Conservation (phyloP, 768 basidiomycete genomes). For the Pilatotrama ljubarskyi region DNA sequence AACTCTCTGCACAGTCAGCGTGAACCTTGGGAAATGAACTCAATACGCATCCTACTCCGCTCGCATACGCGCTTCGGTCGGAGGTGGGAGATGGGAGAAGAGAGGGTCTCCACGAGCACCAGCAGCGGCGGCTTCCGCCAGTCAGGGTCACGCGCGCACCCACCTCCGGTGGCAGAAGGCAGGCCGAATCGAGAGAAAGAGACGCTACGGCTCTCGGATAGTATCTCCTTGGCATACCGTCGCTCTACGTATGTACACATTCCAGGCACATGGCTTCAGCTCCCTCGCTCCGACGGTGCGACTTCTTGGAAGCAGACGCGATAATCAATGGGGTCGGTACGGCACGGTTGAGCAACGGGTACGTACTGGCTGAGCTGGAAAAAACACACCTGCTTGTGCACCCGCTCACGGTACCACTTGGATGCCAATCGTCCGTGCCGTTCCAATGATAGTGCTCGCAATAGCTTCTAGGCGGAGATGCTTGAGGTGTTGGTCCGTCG, state of each 20-base stretch:
- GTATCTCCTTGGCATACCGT: conserved; percentile 19
- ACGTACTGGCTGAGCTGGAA: conserved; percentile 15
- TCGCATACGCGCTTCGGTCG: conserved; percentile 12
- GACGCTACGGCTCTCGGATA: conserved; percentile 20
- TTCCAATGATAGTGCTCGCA: conserved; percentile 84
- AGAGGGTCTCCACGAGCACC: not conserved
- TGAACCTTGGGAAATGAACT: conserved; percentile 24
- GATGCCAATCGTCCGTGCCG: conserved; percentile 85
- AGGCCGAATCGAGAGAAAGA: conserved; percentile 7
- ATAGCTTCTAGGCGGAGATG: conserved; percentile 86
- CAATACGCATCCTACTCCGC: conserved; percentile 8
- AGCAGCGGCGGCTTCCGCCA: conserved; percentile 1
- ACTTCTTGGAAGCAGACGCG: conserved; percentile 16
- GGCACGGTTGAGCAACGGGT: conserved; percentile 15
- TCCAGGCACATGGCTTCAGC: conserved; percentile 19
- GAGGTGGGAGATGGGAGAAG: not conserved
- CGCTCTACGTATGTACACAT: conserved; percentile 21
- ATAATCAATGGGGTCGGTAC: conserved; percentile 17
- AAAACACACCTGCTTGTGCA: conserved; percentile 13
- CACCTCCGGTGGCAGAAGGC: conserved; percentile 14
- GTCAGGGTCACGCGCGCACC: conserved; percentile 19
- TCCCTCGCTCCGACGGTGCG: conserved; percentile 9
- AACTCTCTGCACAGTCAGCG: conserved; percentile 16
- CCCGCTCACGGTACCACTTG: conserved; percentile 78
- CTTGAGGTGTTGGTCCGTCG: conserved; percentile 84